Percentiles rank a stretch among this genome's conserved stretches.
Evolutionary conservation across 1,284 basidiomycete genomes (phyloP).

Genomic region (Ceratobasidium sp.): DNA sequence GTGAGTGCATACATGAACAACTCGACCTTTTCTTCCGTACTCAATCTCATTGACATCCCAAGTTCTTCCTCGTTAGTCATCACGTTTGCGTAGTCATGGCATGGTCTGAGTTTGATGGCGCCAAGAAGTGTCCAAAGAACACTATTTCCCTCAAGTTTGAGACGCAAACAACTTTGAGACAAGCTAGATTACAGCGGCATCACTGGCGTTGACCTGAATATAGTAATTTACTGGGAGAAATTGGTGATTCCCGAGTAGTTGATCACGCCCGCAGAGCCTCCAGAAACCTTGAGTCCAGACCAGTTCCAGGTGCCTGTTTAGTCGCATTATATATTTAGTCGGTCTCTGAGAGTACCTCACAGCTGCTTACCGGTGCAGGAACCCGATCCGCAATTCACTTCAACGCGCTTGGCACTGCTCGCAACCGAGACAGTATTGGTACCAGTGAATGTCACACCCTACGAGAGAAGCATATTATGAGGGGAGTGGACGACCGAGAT

Average conservation of each 20-base stretch:
- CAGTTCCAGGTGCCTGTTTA: conserved; percentile 37
- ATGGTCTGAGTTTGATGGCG: too few relatives aligned
- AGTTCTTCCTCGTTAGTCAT: too few relatives aligned
- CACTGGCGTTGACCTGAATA: background rate
- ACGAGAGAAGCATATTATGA: too few relatives aligned
- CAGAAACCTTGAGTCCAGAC: conserved; percentile 26
- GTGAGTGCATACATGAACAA: too few relatives aligned
- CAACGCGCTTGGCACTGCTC: conserved; percentile 23
- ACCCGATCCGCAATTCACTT: conserved; percentile 41
- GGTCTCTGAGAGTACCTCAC: background rate
- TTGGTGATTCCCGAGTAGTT: conserved; percentile 35
- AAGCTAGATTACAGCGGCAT: background rate
- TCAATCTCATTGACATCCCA: too few relatives aligned
- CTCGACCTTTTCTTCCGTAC: too few relatives aligned
- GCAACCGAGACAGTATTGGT: conserved; percentile 30
- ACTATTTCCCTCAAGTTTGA: too few relatives aligned
- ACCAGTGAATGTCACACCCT: background rate
- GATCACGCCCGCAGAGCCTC: conserved; percentile 15
- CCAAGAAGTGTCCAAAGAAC: too few relatives aligned
- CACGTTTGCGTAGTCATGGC: too few relatives aligned
- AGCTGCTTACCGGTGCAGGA: conserved; percentile 43
- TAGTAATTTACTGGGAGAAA: conserved; percentile 10
- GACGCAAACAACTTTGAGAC: too few relatives aligned
- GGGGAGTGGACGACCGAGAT: background rate
- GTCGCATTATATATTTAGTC: background rate